Base-by-base conservation (phyloP, 129 eudicot species). In the Apium graveolens region DNA sequence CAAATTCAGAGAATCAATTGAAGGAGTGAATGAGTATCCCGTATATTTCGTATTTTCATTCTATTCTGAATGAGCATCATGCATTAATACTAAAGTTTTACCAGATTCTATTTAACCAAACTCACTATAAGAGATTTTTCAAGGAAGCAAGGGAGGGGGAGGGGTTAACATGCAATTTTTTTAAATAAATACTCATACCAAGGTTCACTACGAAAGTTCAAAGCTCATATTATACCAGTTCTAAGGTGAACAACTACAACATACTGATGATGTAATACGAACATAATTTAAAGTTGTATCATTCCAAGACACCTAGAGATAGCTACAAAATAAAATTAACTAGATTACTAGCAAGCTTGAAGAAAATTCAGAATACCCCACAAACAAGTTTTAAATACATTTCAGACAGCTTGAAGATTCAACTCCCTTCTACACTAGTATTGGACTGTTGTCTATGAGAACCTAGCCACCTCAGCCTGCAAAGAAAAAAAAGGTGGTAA, bases 391-490 rank as follows among this genome's bases (percentile, higher is more conserved):
- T 35, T 12, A 37, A 60, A 37, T 38, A 39, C 37, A 32, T 55
- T 24, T 76, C 20, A 5, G 11, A 68, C 41, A 26, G n/a, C 37
- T n/a, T 55, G 32, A 18, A 41, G 45, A 21, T 60, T 37, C 29
- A 18, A 38, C 73, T 39, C 29, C 44, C 44, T 24, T 14, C 42
- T 11, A 34, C 60, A 31, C 29, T 76, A 35, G 35, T 41, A 78
- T 7, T 51, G 26, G 26, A 51, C 26, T 51, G 20, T 24, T 34
- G 10, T 60, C 51, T 48, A 66, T 4, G 76, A 79, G 72, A 48
- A 75, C 71, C 75, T 79, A 0, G 77, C 82, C 46, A 79, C 77
- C 82, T 79, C 82, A 34, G 82, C 70, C 82, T 79, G 82, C 82
- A 79, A 51, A 70, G 18, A 38, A 46, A 70, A 34, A 5, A 9